phyloP scores from a whole-genome alignment of 495 filamentous ascomycete genomes.

The Aspergillus nanangensis region DNA sequence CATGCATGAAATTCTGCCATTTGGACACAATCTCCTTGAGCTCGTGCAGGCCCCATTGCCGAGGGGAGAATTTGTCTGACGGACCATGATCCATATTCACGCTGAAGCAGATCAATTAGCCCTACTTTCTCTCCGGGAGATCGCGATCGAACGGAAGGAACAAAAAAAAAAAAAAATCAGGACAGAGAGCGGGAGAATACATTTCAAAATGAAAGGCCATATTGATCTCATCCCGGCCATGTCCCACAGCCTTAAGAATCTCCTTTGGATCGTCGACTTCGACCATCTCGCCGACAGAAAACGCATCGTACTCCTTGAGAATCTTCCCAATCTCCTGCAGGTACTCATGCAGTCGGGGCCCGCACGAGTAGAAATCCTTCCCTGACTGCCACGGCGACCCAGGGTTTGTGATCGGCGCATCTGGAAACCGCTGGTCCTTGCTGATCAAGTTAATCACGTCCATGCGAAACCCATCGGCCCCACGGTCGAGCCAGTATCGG shows the following conservation, averaged over 20 bases:
- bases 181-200: not conserved
- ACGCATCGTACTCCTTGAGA: conserved; percentile 51
- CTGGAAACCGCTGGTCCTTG: conserved; percentile 51
- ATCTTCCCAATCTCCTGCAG: conserved; percentile 54
- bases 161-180: too few species aligned
- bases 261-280: conserved; percentile 43
- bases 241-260: conserved; percentile 46
- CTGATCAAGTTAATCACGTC: conserved; percentile 60
- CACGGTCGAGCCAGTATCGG: conserved; percentile 61
- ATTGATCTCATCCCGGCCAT: conserved; percentile 47
- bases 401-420: conserved; percentile 48
- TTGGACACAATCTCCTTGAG: conserved; percentile 45
- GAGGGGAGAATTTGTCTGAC: conserved; percentile 14
- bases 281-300: conserved; percentile 66
- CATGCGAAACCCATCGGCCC: conserved; percentile 57
- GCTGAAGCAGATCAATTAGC: not conserved
- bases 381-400: conserved; percentile 38
- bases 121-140: too few species aligned
- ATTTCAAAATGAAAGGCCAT: conserved; percentile 65
- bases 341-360: conserved; percentile 60
- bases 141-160: too few species aligned
- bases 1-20: conserved; percentile 53
- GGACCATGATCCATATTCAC: conserved; percentile 13
- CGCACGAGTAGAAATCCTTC: conserved; percentile 48
- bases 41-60: conserved; percentile 37